These are phyloP conservation scores for Neurospora sp. DNA, from an alignment of 495 filamentous ascomycete species.

Conservation along the genomic window DNA sequence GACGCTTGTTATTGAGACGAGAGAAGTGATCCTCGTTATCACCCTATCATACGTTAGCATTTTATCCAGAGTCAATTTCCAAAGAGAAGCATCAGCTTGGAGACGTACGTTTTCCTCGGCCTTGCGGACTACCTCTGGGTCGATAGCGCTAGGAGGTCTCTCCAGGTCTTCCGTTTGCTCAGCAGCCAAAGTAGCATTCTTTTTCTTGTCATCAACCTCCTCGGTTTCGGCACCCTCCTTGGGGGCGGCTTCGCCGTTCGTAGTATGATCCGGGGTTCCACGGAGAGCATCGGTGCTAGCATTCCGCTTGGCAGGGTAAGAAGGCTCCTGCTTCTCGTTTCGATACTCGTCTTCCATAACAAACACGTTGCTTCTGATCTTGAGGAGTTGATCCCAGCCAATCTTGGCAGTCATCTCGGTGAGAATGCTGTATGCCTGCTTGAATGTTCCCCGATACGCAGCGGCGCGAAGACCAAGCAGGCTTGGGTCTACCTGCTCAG, in stretches of 20 bases:
- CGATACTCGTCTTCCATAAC: constrained; percentile 99
- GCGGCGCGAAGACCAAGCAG: constrained; percentile 80
- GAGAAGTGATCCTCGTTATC: constrained; percentile 46
- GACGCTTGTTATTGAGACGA: constrained; percentile 83
- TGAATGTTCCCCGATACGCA: constrained; percentile 84
- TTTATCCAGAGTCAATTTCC: constrained; percentile 1
- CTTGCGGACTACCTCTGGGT: constrained; percentile 76
- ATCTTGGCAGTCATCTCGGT: constrained; percentile 93
- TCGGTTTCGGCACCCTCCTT: constrained; percentile 39
- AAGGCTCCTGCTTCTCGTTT: constrained; percentile 65
- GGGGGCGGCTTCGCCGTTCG: constrained; percentile 45
- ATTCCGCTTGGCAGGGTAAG: constrained; percentile 47
- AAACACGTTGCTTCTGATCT: constrained; percentile 89
- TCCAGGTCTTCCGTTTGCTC: constrained; percentile 45
- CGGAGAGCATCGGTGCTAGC: constrained; percentile 68
- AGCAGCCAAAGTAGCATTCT: constrained; percentile 3
- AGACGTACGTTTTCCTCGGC: constrained; percentile 67
- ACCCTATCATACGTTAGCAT: constrained; percentile 17
- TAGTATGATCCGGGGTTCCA: constrained; percentile 50
- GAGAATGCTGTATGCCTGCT: constrained; percentile 85
- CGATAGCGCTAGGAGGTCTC: constrained; percentile 72
- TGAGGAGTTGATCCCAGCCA: constrained; percentile 92
- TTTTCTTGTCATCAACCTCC: constrained; percentile 33
- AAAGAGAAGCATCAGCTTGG: neutral
- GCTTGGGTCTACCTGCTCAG: constrained; percentile 78